Conservation (phyloP, 192 early-diverging fungal genomes). For the Linnemannia hyalina region DNA sequence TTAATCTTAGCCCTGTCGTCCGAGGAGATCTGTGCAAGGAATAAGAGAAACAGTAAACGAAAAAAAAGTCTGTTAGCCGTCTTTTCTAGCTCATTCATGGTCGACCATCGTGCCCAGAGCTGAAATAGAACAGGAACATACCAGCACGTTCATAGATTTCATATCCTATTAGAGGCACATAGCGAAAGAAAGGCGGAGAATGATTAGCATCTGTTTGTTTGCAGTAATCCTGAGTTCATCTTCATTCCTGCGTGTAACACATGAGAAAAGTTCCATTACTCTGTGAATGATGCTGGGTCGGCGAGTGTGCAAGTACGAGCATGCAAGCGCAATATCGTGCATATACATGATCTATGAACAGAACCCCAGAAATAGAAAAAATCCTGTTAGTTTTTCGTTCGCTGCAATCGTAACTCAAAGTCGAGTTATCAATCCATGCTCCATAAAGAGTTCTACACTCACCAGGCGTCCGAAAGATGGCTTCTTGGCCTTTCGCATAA, state of each 20-base stretch:
- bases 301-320: slow-evolving; percentile 79
- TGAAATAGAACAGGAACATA: slow-evolving; percentile 13
- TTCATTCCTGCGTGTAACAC: background rate
- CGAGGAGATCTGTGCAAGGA: slow-evolving; percentile 55
- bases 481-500: slow-evolving; percentile 73
- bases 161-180: slow-evolving; percentile 64
- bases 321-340: slow-evolving; percentile 84
- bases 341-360: slow-evolving; percentile 73
- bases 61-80: background rate
- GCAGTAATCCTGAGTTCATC: background rate
- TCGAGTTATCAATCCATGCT: too few species aligned
- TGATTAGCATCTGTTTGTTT: background rate
- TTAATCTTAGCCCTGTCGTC: slow-evolving; percentile 84
- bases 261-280: slow-evolving; percentile 40
- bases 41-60: background rate
- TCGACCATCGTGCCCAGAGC: background rate
- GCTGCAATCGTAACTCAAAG: too few species aligned
- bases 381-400: background rate
- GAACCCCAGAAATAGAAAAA: background rate
- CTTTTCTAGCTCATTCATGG: background rate
- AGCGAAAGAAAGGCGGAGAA: background rate
- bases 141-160: slow-evolving; percentile 84
- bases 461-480: slow-evolving; percentile 76
- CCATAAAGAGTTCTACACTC: background rate
- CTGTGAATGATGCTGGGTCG: slow-evolving; percentile 82